Evolutionary conservation across 805 yeast genomes (phyloP).

Genomic region (Sugiyamaella americana): DNA sequence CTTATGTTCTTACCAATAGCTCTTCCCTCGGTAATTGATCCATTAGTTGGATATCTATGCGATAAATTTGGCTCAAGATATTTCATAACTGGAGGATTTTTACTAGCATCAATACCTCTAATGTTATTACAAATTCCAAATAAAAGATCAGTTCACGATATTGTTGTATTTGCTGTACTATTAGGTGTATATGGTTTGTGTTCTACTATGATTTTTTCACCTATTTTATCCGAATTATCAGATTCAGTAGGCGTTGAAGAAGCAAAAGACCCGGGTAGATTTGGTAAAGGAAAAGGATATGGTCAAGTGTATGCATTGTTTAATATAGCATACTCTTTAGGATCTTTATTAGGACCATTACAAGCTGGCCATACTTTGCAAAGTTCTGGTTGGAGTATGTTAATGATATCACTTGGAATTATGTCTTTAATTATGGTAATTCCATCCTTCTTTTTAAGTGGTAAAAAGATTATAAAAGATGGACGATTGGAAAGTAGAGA

Average conservation of each 20-base stretch:
- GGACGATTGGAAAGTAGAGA: too few species aligned
- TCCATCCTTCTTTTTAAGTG: neutral
- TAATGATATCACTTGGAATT: neutral
- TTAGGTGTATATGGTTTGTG: constrained; percentile 25
- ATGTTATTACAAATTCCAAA: constrained; percentile 28
- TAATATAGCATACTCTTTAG: constrained; percentile 31
- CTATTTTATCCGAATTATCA: constrained; percentile 29
- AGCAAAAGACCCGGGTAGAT: constrained; percentile 25
- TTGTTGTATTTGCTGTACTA: constrained; percentile 27
- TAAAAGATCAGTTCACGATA: constrained; percentile 19
- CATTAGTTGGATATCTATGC: constrained; percentile 25
- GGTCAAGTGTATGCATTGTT: constrained; percentile 33
- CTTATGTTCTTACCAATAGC: constrained; percentile 31
- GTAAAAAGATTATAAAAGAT: too few species aligned
- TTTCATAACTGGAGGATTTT: constrained; percentile 24
- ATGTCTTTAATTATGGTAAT: neutral
- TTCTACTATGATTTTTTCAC: constrained; percentile 22
- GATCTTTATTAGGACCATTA: constrained; percentile 31
- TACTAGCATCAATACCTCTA: constrained; percentile 14
- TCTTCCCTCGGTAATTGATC: constrained; percentile 27
- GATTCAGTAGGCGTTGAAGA: constrained; percentile 22
- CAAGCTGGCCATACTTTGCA: constrained; percentile 22
- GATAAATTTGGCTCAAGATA: constrained; percentile 28
- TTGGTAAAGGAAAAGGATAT: constrained; percentile 29
- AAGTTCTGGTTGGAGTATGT: neutral